Percentiles rank a stretch among this genome's conserved stretches.
phyloP scores from a whole-genome alignment of 1,284 basidiomycete species.

The Gymnopus androsaceus region DNA sequence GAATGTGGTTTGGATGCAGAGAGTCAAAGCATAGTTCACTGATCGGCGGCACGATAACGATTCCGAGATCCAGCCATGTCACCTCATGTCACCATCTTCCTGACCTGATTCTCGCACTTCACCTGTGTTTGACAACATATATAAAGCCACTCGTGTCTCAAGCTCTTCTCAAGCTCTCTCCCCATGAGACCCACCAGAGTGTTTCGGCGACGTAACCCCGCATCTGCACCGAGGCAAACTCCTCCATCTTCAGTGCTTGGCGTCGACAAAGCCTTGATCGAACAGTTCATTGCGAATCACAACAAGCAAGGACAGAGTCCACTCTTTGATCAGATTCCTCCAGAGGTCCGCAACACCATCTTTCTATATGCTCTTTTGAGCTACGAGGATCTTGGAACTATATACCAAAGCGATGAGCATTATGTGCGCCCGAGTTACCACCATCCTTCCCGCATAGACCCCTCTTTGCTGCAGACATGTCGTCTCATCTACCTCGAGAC shows the following conservation, averaged over 20 bases:
- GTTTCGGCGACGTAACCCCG: too few relatives aligned
- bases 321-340: conserved; percentile 21
- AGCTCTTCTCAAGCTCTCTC: too few relatives aligned
- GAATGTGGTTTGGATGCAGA: too few relatives aligned
- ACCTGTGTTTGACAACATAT: too few relatives aligned
- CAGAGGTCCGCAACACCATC: conserved; percentile 25
- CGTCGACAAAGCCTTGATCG: not conserved
- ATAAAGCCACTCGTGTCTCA: too few relatives aligned
- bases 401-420: conserved; percentile 19
- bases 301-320: conserved; percentile 19
- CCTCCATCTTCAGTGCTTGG: not conserved
- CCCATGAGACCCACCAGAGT: too few relatives aligned
- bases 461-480: conserved; percentile 24
- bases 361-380: conserved; percentile 22
- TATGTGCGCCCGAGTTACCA: conserved; percentile 25
- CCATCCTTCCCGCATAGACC: conserved; percentile 16
- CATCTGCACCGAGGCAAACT: too few relatives aligned
- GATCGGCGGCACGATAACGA: too few relatives aligned
- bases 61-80: too few relatives aligned
- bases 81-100: too few relatives aligned
- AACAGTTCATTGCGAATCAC: not conserved
- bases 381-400: conserved; percentile 19
- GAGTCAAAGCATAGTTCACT: too few relatives aligned
- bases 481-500: conserved; percentile 26
- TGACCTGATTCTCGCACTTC: too few relatives aligned